A percentile compares a stretch with the other conserved stretches of the same genome.
These are phyloP conservation scores for Colletotrichum costaricense DNA, from an alignment of 2,329 filamentous ascomycete species.

Conservation along the genomic window DNA sequence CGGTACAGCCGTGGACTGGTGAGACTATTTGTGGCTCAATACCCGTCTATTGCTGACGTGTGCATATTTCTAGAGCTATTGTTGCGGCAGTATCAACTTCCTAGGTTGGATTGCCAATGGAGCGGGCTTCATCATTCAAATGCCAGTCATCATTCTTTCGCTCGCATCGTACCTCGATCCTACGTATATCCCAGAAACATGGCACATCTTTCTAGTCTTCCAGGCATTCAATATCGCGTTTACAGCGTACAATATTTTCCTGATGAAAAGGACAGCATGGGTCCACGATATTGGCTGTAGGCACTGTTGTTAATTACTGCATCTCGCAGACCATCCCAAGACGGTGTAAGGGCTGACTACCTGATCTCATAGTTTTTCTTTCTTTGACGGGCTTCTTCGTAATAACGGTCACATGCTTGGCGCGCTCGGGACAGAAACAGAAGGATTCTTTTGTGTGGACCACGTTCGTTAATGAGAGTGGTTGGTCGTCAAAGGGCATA, in stretches of 20 bases:
- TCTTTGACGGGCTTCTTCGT: conserved; percentile 41
- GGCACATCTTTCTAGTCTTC: conserved; percentile 23
- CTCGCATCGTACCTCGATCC: conserved; percentile 18
- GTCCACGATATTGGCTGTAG: conserved; percentile 22
- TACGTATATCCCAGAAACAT: conserved; percentile 9
- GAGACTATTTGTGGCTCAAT: rapidly evolving
- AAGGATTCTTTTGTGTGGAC: conserved; percentile 42
- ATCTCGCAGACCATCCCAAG: not conserved
- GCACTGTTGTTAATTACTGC: not conserved
- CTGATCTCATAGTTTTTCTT: not conserved
- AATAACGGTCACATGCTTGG: conserved; percentile 45
- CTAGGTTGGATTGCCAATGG: conserved; percentile 29
- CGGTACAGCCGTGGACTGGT: conserved; percentile 16
- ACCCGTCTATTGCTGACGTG: not conserved
- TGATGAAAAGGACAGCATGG: conserved; percentile 24
- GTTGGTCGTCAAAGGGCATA: conserved; percentile 43
- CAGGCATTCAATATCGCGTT: conserved; percentile 17
- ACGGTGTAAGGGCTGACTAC: not conserved
- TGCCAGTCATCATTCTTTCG: conserved; percentile 22
- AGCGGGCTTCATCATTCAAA: conserved; percentile 29
- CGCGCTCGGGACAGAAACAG: conserved; percentile 26
- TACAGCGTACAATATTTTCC: conserved; percentile 17
- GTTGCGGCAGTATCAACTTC: conserved; percentile 23
- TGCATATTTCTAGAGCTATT: conserved; percentile 6
- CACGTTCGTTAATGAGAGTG: conserved; percentile 43